Base-by-base conservation (phyloP, 208 protist species). In the Trypanosoma cruzi region DNA sequence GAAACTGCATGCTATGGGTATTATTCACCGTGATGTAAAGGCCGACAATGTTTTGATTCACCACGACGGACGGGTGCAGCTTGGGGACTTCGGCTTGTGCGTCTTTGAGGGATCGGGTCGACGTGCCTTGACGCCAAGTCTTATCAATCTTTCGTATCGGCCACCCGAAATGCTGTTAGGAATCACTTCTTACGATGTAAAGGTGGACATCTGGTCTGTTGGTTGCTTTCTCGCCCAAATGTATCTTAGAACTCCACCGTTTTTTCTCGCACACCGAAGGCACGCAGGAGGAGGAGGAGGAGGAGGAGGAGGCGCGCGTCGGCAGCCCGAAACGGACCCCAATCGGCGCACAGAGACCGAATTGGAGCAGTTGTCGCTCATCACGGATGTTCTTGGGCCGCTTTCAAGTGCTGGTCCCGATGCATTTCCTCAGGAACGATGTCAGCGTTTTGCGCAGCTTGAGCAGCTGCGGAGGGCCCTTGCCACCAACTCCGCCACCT, bases 201-300 rank as follows among this genome's bases (percentile, higher is more conserved):
- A 92, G 55, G 89, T 98, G 0, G 97, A 98, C 71, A 79, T 98
- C 24, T 98, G 96, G 94, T 96, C 88, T 5, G 67, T 98, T 31
- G 97, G 97, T 16, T 98, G 96, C 73, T 85, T 98, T 36, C 86
- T 98, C 53, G 96, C 97, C 7, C 98, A 99, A 89, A 88, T 99
- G 77, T 93, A 91, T 73, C 82, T 96, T 7, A 80, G 79, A 24
- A 75, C 81, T 40, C 85, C 83, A 13, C 95, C 97, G 4, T 94
- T 98, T 54, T 84, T 95, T 44, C 49, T 37, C 18, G n/a, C 36
- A 13, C 31, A 58, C 18, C 73, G 37, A 13, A 63, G 79, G 20
- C 66, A 67, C 26, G 68, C 55, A n/a, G 54, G n/a, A n/a, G n/a
- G n/a, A n/a, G n/a, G n/a, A n/a, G n/a, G 56, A 36, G 62, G n/a